Base-by-base conservation (phyloP, 495 filamentous ascomycete genomes). In the Lophiotrema nucula region DNA sequence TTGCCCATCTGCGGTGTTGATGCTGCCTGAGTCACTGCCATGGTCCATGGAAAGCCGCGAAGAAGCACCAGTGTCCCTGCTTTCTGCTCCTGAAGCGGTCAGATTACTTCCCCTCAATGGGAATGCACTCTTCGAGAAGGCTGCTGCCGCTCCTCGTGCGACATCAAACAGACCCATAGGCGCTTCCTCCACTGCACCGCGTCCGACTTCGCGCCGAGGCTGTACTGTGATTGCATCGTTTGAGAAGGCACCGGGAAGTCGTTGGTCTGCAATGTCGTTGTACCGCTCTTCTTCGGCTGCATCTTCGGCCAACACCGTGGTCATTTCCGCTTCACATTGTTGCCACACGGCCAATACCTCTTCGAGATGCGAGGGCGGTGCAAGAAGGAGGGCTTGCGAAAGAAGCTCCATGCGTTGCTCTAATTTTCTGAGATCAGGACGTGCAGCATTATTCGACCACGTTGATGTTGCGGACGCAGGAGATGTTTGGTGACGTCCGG, bases 151-250 rank as follows among this genome's bases (percentile, higher is more conserved):
- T 48, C 86, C 90, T 24, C 90, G 79, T 6, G 92, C 90, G 38
- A 97, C 82, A 58, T 96, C 95, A 66, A 98, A 97, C 22, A 97
- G 75, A 1, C 90, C 91, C 86, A 97, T 92, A 0, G 93, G 93
- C 27, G 89, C 88, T 67, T 95, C 91, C 48, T 90, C 68, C 13
- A 67, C 69, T 23, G 37, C 79, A 15, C 65, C 62, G 22, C 64
- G 57, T 16, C 69, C 68, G 26, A 70, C 61, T 51, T 69, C 68
- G 16, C 70, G 61, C 18, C 67, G 51, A n/a, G 67, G 65, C 44
- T 65, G 69, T 56, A 33, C 67, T 66, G 31, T 72, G 62, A 70
- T 37, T 4, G 71, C 54, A 21, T 67, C 53, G 37, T 60, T 70
- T 62, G 38, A 35, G 37, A 91, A 93, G 10, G 77, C 83, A 24